phyloP scores from a whole-genome alignment of 108 stramenopile genomes.

The Skeletonema menzelii region DNA sequence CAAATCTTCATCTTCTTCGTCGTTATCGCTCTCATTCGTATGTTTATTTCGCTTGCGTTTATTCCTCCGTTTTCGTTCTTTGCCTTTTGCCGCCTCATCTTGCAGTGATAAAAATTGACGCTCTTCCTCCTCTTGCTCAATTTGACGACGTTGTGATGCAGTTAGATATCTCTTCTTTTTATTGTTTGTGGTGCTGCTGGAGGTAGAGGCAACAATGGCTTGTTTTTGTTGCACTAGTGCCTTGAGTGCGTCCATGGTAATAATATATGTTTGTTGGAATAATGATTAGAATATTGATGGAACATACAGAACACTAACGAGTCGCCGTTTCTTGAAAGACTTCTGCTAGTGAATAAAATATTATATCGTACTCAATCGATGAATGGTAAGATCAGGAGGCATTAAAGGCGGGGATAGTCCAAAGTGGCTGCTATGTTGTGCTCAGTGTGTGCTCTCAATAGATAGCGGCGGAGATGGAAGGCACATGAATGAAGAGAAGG shows the following conservation, averaged over 20 bases:
- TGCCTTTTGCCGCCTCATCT: neutral
- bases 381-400: no score
- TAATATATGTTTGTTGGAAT: no score
- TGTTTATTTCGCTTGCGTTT: constrained; percentile 4
- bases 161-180: constrained; percentile 42
- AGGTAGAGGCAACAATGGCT: neutral
- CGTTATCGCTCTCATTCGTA: constrained; percentile 3
- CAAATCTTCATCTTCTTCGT: constrained; percentile 15
- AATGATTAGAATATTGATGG: no score
- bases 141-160: constrained; percentile 52
- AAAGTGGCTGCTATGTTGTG: no score
- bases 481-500: no score
- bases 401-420: no score
- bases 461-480: no score
- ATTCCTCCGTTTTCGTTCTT: constrained; percentile 6
- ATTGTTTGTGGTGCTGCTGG: neutral
- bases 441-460: no score
- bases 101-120: constrained; percentile 8
- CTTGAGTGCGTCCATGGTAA: neutral
- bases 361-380: no score
- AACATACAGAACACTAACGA: no score
- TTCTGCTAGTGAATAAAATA: no score
- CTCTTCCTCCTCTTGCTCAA: constrained; percentile 55
- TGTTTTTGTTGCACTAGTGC: neutral
- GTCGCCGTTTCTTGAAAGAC: no score